Base-by-base conservation (phyloP, 345 rosid species). In the Citrus australasica region DNA sequence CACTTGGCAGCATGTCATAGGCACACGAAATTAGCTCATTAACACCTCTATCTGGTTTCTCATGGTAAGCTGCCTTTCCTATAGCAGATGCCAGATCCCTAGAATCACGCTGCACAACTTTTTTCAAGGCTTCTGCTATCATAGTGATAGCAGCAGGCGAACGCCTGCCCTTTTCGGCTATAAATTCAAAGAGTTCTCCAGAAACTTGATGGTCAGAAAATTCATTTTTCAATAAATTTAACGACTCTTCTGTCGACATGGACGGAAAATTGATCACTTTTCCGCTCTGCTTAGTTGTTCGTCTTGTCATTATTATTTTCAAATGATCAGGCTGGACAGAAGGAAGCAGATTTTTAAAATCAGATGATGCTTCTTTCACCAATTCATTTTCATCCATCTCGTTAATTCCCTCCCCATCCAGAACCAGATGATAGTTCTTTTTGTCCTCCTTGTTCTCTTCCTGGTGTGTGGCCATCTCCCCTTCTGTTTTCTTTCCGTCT, bases 381-480 rank as follows among this genome's bases (percentile, higher is more conserved):
- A 82, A 32, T 60, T 8, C 9, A 1, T 73, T 21, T 37, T 79
- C 81, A 4, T 27, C 76, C 48, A 66, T 30, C 27, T 62, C 40
- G 5, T 33, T 74, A 25, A 77, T 83, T 73, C 84, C 88, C 73
- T 81, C 90, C 46, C 46, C 46, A 56, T 88, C 89, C 80, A 88
- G 76, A 74, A 89, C 78, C 10, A 90, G 48, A 83, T 88, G 75
- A 73, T 48, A 84, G 24, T 42, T 59, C 74, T 11, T 71, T 14
- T 16, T 27, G 48, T 66, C 30, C 19, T 1, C n/a, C 11, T 40
- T 2, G 46, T 40, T 40, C 13, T 9, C 46, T 9, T 40, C 46
- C 46, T 9, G 46, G 46, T 40, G 13, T 13, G 2, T 9, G 46
- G 46, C 13, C 46, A 9, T 40, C 10, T 40, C 46, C 46, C 2